Conservation (phyloP, 2,329 filamentous ascomycete genomes). For the Sporothrix sp. region DNA sequence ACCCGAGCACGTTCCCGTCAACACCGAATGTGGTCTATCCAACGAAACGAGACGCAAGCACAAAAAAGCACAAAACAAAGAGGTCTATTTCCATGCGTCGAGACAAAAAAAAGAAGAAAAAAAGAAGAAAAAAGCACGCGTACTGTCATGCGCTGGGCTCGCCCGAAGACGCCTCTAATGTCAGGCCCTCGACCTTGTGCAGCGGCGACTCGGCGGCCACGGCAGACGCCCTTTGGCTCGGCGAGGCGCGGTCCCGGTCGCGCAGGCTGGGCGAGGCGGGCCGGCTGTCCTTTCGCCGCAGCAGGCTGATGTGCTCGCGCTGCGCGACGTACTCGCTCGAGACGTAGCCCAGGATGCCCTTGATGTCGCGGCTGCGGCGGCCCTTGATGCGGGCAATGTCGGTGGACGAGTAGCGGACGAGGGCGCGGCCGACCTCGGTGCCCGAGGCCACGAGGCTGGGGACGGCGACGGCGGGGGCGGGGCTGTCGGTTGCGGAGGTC, state of each 20-base stretch:
- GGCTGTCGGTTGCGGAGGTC: slow-evolving; percentile 78
- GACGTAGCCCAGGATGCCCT: slow-evolving; percentile 72
- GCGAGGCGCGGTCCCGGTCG: slow-evolving; percentile 6
- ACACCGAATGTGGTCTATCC: too few relatives aligned
- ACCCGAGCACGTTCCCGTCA: too few relatives aligned
- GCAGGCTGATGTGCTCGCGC: slow-evolving; percentile 77
- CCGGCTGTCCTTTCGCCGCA: slow-evolving; percentile 40
- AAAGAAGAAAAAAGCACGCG: background rate
- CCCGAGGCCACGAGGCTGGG: slow-evolving; percentile 66
- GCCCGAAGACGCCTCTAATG: background rate
- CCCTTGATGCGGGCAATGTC: slow-evolving; percentile 84
- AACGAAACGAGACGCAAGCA: too few relatives aligned
- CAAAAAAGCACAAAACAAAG: background rate
- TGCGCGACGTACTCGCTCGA: slow-evolving; percentile 91
- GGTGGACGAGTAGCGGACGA: slow-evolving; percentile 84
- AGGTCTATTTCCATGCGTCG: background rate
- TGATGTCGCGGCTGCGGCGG: slow-evolving; percentile 71
- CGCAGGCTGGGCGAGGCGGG: slow-evolving; percentile 37
- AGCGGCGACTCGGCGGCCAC: slow-evolving; percentile 7
- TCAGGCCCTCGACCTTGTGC: slow-evolving; percentile 7
- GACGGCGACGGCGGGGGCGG: slow-evolving; percentile 75
- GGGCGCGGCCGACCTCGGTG: slow-evolving; percentile 72
- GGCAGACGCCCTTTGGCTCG: slow-evolving; percentile 2
- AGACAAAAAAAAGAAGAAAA: background rate
- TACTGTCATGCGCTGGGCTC: background rate